Evolutionary conservation across 495 filamentous ascomycete genomes (phyloP).

Genomic region (Lophiostoma macrostomum): DNA sequence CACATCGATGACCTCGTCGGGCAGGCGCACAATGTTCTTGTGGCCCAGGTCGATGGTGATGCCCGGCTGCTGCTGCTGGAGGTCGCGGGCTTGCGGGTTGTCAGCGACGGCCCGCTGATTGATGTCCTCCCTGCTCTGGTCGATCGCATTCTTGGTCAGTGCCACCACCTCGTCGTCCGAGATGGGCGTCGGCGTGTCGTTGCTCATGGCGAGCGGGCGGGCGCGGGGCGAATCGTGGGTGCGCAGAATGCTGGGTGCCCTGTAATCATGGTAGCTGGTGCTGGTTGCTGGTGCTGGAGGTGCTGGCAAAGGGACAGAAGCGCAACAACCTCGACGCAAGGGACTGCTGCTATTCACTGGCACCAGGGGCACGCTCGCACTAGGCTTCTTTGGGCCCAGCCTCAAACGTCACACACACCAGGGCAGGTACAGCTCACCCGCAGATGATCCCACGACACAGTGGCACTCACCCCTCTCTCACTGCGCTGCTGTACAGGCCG

Average conservation of each 20-base stretch:
- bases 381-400: not conserved
- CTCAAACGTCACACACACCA: conserved; percentile 1
- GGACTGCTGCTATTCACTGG: not conserved
- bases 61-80: conserved; percentile 53
- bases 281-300: conserved; percentile 11
- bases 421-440: not conserved
- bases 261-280: too few species aligned
- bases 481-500: not conserved
- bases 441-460: too few species aligned
- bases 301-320: not conserved
- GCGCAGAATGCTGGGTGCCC: not conserved
- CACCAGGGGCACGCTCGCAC: not conserved
- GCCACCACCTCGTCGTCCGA: conserved; percentile 34
- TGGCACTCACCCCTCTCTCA: not conserved
- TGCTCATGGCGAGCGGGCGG: conserved; percentile 30
- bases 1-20: conserved; percentile 85
- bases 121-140: conserved; percentile 31
- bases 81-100: conserved; percentile 18
- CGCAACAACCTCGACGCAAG: too few species aligned
- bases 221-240: too few species aligned
- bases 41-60: conserved; percentile 87
- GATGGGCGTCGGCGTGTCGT: conserved; percentile 30
- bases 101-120: conserved; percentile 26
- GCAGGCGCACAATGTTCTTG: conserved; percentile 73
- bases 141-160: conserved; percentile 30